Conservation (phyloP, 1,284 basidiomycete genomes). For the Melampsora americana region DNA sequence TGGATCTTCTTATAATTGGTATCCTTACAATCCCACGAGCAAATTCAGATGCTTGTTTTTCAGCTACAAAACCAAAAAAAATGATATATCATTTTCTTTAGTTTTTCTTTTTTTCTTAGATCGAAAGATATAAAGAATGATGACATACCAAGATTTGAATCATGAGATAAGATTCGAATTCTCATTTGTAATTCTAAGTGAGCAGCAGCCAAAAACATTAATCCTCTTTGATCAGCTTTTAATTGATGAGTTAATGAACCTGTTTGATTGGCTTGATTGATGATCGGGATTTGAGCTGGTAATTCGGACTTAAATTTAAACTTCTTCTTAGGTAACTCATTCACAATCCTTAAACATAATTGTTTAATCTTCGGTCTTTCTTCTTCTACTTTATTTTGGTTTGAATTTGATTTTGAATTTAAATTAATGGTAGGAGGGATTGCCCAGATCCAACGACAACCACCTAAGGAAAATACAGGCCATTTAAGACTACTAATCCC, state of each 20-base stretch:
- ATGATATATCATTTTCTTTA: too few relatives aligned
- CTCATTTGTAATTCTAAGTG: not conserved
- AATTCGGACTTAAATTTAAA: conserved; percentile 6
- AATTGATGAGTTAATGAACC: not conserved
- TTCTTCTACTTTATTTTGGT: not conserved
- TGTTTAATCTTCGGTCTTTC: not conserved
- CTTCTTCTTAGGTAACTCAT: conserved; percentile 19
- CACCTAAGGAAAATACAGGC: conserved; percentile 25
- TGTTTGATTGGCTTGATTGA: not conserved
- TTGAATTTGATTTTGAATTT: not conserved
- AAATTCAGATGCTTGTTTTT: too few relatives aligned
- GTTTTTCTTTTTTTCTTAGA: too few relatives aligned
- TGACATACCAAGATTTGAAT: too few relatives aligned
- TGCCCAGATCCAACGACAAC: conserved; percentile 31
- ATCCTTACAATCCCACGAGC: too few relatives aligned
- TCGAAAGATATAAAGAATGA: too few relatives aligned
- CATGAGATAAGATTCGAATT: too few relatives aligned
- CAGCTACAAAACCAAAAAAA: too few relatives aligned
- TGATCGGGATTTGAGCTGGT: not conserved
- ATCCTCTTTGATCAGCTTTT: not conserved
- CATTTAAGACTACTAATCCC: conserved; percentile 10
- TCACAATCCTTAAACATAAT: conserved; percentile 33
- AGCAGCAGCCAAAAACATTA: not conserved
- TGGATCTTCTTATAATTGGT: too few relatives aligned
- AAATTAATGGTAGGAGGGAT: conserved; percentile 1